A percentile compares a stretch with the other conserved stretches of the same genome.
Evolutionary conservation across 2,329 filamentous ascomycete genomes (phyloP).

Genomic region (Ascochyta viciae-villosae): DNA sequence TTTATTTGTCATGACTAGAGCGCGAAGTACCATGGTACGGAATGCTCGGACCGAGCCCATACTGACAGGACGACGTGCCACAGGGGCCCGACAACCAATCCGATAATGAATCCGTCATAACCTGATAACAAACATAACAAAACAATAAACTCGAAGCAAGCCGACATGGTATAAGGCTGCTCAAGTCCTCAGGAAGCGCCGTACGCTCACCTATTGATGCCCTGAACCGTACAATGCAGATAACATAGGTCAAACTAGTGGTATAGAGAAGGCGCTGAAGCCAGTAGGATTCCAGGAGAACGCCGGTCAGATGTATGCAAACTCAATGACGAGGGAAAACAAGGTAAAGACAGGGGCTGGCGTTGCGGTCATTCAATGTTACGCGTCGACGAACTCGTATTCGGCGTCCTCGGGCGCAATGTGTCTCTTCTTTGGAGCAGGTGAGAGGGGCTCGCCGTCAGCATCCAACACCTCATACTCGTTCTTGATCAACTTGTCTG

Average conservation of each 20-base stretch:
- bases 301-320: slow-evolving; percentile 33
- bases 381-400: slow-evolving; percentile 51
- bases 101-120: slow-evolving; percentile 5
- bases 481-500: slow-evolving; percentile 65
- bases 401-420: slow-evolving; percentile 49
- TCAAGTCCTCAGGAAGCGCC: slow-evolving; percentile 54
- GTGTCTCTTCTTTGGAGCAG: slow-evolving; percentile 41
- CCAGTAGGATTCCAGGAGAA: slow-evolving; percentile 27
- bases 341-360: slow-evolving; percentile 3
- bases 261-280: slow-evolving; percentile 27
- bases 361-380: slow-evolving; percentile 4
- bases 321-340: slow-evolving; percentile 27
- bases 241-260: slow-evolving; percentile 27
- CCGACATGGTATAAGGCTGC: slow-evolving; percentile 46
- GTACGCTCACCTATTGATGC: slow-evolving; percentile 52
- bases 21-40: slow-evolving; percentile 14
- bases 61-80: slow-evolving; percentile 22
- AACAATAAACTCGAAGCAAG: slow-evolving; percentile 29
- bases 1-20: slow-evolving; percentile 19
- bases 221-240: slow-evolving; percentile 45
- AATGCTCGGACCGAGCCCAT: slow-evolving; percentile 23
- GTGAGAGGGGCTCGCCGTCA: slow-evolving; percentile 49
- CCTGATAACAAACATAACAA: slow-evolving; percentile 19
- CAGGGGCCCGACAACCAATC: neutral
- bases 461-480: slow-evolving; percentile 64